phyloP scores from a whole-genome alignment of 805 yeast species.

The Wickerhamomyces silvicola region DNA sequence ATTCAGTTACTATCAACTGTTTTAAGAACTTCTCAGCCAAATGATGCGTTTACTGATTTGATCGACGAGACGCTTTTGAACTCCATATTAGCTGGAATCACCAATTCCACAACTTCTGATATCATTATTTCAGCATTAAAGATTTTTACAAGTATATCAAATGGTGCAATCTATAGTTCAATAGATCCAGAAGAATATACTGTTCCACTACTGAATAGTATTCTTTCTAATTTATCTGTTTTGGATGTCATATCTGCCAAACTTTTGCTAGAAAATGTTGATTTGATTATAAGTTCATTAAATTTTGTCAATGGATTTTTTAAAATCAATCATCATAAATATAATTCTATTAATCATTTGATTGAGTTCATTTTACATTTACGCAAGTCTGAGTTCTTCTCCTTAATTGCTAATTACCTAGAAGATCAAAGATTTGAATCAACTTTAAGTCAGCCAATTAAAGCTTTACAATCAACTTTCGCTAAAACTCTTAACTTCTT shows the following conservation, averaged over 20 bases:
- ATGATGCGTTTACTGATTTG: constrained; percentile 27
- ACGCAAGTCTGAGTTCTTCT: constrained; percentile 40
- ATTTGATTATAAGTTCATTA: constrained; percentile 13
- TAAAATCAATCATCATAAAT: constrained; percentile 12
- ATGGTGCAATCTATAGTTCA: constrained; percentile 17
- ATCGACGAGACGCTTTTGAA: constrained; percentile 36
- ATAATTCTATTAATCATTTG: constrained; percentile 22
- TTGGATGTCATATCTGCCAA: constrained; percentile 14
- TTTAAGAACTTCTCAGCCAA: constrained; percentile 39
- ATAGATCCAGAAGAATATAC: constrained; percentile 9
- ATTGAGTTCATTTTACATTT: constrained; percentile 40
- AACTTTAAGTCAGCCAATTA: constrained; percentile 7
- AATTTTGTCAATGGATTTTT: constrained; percentile 17
- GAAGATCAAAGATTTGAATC: constrained; percentile 25
- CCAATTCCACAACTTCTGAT: constrained; percentile 35
- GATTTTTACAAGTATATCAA: too few species aligned
- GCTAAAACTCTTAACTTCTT: constrained; percentile 9
- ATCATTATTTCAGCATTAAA: too few species aligned
- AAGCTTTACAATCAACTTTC: constrained; percentile 6
- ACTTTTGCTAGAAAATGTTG: constrained; percentile 17
- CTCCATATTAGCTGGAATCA: constrained; percentile 35
- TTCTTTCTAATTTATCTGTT: constrained; percentile 10
- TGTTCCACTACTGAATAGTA: constrained; percentile 12
- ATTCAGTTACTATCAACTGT: constrained; percentile 48
- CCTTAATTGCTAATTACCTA: constrained; percentile 34